These are phyloP conservation scores for Moniliophthora roreri DNA, from an alignment of 1,284 basidiomycete genomes.

Conservation along the genomic window DNA sequence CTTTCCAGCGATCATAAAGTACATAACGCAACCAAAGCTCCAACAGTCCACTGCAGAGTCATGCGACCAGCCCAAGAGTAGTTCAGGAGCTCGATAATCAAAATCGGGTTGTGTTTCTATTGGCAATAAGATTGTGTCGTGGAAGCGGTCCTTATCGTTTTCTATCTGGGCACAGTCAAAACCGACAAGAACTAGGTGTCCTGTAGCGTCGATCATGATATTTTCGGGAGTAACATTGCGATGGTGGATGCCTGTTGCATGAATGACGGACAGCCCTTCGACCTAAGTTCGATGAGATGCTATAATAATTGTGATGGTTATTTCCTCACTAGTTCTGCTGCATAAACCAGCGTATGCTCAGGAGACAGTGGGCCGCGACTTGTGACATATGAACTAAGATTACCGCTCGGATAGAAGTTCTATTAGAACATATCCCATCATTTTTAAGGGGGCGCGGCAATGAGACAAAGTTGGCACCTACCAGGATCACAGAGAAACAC, in stretches of 20 bases:
- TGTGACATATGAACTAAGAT: slow-evolving; percentile 59
- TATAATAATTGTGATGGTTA: neutral
- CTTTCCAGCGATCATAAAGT: slow-evolving; percentile 64
- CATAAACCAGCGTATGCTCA: slow-evolving; percentile 63
- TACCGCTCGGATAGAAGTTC: slow-evolving; percentile 61
- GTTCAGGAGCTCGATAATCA: slow-evolving; percentile 71
- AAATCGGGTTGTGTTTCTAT: slow-evolving; percentile 3
- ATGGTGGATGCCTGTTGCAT: slow-evolving; percentile 49
- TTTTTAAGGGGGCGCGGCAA: neutral
- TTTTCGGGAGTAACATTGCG: slow-evolving; percentile 61
- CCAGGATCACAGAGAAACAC: slow-evolving; percentile 59
- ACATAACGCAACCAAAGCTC: slow-evolving; percentile 76
- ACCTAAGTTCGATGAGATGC: too few relatives aligned
- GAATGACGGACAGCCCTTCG: slow-evolving; percentile 60
- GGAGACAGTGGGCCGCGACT: slow-evolving; percentile 55
- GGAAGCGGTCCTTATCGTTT: slow-evolving; percentile 12
- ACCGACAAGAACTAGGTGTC: slow-evolving; percentile 69
- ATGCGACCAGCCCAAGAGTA: slow-evolving; percentile 71
- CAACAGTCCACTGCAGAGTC: slow-evolving; percentile 82
- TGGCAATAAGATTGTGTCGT: slow-evolving; percentile 14
- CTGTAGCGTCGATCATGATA: slow-evolving; percentile 59
- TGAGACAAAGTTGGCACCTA: slow-evolving; percentile 21
- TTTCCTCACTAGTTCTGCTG: slow-evolving; percentile 56
- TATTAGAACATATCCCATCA: slow-evolving; percentile 10
- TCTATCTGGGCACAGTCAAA: slow-evolving; percentile 51